These are phyloP conservation scores for Cladosporium colombiae DNA, from an alignment of 2,329 filamentous ascomycete species.

Conservation along the genomic window DNA sequence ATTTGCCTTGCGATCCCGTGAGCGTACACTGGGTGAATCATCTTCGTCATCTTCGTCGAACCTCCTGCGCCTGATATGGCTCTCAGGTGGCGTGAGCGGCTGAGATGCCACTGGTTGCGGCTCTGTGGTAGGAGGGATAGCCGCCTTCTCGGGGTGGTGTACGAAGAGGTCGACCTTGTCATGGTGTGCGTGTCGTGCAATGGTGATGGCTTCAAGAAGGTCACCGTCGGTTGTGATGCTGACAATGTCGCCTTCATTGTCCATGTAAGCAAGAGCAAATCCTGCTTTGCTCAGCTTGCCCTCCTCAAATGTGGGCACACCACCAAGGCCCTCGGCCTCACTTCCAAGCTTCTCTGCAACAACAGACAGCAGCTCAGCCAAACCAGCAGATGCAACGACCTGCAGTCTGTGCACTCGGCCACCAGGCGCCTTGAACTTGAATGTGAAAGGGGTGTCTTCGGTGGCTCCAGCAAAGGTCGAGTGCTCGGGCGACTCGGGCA, in stretches of 20 bases:
- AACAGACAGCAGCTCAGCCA: conserved; percentile 73
- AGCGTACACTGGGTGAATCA: conserved; percentile 38
- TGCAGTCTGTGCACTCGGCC: conserved; percentile 93
- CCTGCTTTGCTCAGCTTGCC: conserved; percentile 75
- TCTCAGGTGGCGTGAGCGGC: conserved; percentile 54
- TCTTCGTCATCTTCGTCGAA: conserved; percentile 58
- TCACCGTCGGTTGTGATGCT: conserved; percentile 96
- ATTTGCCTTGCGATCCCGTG: conserved; percentile 26
- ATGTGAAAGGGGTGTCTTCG: conserved; percentile 81
- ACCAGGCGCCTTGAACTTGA: conserved; percentile 98
- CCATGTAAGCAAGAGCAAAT: conserved; percentile 91
- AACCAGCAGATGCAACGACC: conserved; percentile 75
- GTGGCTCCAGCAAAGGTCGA: conserved; percentile 62
- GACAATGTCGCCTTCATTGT: conserved; percentile 94
- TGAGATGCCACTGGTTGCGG: conserved; percentile 54
- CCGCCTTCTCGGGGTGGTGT: conserved; percentile 88
- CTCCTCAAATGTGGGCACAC: conserved; percentile 73
- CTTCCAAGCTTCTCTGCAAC: conserved; percentile 82
- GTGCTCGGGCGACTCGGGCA: conserved; percentile 69
- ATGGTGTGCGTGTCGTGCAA: conserved; percentile 72
- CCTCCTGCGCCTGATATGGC: conserved; percentile 48
- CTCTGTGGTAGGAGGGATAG: conserved; percentile 65
- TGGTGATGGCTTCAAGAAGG: conserved; percentile 81
- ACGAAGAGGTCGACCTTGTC: conserved; percentile 98
- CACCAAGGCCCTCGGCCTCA: conserved; percentile 82